A percentile compares a stretch with the other conserved stretches of the same genome.
Evolutionary conservation across 1,284 basidiomycete genomes (phyloP).

Genomic region (Sporisorium exsertum): DNA sequence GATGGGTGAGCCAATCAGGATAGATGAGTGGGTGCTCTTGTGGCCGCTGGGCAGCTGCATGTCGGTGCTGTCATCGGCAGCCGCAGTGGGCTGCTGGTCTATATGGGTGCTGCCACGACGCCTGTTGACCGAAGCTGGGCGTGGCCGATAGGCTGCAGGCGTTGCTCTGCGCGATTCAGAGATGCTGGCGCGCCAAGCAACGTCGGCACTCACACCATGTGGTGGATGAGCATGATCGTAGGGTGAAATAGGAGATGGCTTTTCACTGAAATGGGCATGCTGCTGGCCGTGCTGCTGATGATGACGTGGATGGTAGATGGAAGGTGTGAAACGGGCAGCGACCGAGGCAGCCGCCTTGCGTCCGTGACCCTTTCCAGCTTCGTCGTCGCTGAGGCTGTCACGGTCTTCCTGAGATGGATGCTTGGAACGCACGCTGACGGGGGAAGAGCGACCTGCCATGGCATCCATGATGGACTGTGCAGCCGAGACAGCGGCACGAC

Average conservation of each 20-base stretch:
- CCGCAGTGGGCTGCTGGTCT: slow-evolving; percentile 23
- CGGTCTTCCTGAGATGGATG: slow-evolving; percentile 17
- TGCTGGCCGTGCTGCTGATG: slow-evolving; percentile 13
- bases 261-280: slow-evolving; percentile 23
- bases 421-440: slow-evolving; percentile 26
- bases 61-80: slow-evolving; percentile 43
- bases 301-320: slow-evolving; percentile 28
- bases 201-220: slow-evolving; percentile 22
- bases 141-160: slow-evolving; percentile 54
- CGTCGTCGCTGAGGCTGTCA: slow-evolving; percentile 52
- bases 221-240: slow-evolving; percentile 20
- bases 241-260: slow-evolving; percentile 3
- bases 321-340: slow-evolving; percentile 49
- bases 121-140: slow-evolving; percentile 28
- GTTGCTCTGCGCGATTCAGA: slow-evolving; percentile 47
- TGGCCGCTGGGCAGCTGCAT: slow-evolving; percentile 26
- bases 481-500: slow-evolving; percentile 51
- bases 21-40: slow-evolving; percentile 45
- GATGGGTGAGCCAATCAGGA: slow-evolving; percentile 56
- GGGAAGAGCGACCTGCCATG: slow-evolving; percentile 53
- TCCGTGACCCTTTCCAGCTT: slow-evolving; percentile 59
- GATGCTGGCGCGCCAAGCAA: slow-evolving; percentile 36
- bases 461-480: slow-evolving; percentile 61
- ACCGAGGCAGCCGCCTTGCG: slow-evolving; percentile 31
- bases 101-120: slow-evolving; percentile 31